Evolutionary conservation across 176 grass and related monocot genomes (phyloP), one percentile per base, ranked within the genome.

Genomic region (Bolboschoenus planiculmis): DNA sequence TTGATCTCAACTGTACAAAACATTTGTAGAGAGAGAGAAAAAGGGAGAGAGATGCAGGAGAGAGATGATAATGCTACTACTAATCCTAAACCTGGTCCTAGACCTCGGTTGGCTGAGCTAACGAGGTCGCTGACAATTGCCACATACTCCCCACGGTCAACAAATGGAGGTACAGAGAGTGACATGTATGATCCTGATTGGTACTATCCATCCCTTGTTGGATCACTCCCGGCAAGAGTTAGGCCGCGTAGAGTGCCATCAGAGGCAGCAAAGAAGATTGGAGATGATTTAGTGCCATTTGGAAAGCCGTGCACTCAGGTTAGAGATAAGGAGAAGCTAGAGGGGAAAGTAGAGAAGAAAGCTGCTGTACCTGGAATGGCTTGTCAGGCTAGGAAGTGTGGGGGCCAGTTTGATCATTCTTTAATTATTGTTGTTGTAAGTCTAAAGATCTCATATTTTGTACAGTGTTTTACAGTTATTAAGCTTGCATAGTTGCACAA

Each of bases 191-290:
- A 97, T 85, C 90, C 85, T 29, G 92, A 95, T 51, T 95, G 92
- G 95, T 93, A 83, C 90, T 95, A 87, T 83, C 89, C 95, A 0
- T 98, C 95, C 37, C 91, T 93, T 83, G 88, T 95, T 56, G 95
- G 92, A 2, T 88, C 92, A 60, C 85, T 91, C 81, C 83, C 85
- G 39, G 59, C 88, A 24, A 88, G 90, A 11, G 85, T 68, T 57
- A 86, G 89, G 63, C 71, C 83, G 55, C 11, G 9, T 36, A 15
- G 56, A 35, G 81, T 73, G 71, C 83, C 79, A 59, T 87, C 62
- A 43, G 85, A 81, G 82, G 63, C 76, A 20, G 71, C 81, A 64
- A 70, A 83, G 55, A 64, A 36, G 30, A 29, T 64, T 33, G 24
- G 16, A 39, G 78, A 80, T 40, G 30, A 42, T 60, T 61, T 60